phyloP scores from a whole-genome alignment of 257 asterid genomes.

The Fraxinus excelsior region DNA sequence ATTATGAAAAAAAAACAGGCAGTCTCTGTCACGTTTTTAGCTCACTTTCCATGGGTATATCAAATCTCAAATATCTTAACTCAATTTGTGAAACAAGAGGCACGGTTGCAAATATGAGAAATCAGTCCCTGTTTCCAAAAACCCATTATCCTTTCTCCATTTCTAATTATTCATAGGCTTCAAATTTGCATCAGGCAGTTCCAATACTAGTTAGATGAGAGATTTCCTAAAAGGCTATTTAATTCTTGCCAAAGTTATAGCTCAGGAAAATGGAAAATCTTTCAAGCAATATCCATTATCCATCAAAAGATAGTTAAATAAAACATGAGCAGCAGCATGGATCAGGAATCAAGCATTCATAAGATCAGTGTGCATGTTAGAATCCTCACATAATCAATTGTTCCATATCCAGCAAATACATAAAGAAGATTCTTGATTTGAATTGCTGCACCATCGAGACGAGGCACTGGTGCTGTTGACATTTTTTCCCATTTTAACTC shows the following conservation, averaged over 20 bases:
- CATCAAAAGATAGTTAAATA: conserved; percentile 2
- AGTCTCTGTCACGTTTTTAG: neutral
- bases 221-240: conserved; percentile 4
- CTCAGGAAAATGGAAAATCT: neutral
- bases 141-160: neutral
- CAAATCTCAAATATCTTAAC: conserved; percentile 16
- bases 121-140: neutral
- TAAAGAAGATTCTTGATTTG: conserved; percentile 80
- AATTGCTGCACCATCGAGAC: conserved; percentile 93
- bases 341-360: conserved; percentile 11
- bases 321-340: neutral
- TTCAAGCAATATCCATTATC: neutral
- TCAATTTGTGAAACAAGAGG: conserved; percentile 12
- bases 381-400: conserved; percentile 71
- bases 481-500: conserved; percentile 85
- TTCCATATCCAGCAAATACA: conserved; percentile 98
- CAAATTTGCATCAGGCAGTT: conserved; percentile 23
- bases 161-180: neutral
- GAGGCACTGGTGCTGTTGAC: conserved; percentile 89
- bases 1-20: conserved; percentile 4
- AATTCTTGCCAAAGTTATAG: neutral
- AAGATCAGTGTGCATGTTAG: conserved; percentile 4
- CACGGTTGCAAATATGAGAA: neutral
- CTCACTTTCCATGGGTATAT: neutral
- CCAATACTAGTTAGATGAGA: neutral